Evolutionary conservation across 2,329 filamentous ascomycete species (phyloP).

Genomic region (Fusarium paranaense): DNA sequence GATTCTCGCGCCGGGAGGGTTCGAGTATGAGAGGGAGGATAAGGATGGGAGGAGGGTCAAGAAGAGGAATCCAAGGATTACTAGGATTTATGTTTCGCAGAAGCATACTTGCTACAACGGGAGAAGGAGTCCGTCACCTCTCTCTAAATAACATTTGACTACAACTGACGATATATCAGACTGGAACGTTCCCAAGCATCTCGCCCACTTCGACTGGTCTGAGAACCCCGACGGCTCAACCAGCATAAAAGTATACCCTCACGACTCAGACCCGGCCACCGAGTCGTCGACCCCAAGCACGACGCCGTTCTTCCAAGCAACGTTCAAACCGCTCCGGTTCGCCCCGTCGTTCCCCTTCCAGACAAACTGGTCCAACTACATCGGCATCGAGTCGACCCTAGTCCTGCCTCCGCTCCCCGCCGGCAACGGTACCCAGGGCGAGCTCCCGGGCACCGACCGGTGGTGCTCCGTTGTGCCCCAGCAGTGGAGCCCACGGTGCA

Average conservation of each 20-base stretch:
- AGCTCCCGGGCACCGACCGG: constrained; percentile 58
- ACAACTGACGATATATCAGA: constrained; percentile 47
- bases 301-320: constrained; percentile 59
- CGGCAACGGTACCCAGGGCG: constrained; percentile 52
- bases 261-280: constrained; percentile 49
- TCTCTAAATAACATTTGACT: background rate
- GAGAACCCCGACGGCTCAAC: constrained; percentile 50
- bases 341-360: constrained; percentile 59
- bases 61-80: constrained; percentile 55
- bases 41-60: constrained; percentile 47
- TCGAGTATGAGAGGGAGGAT: constrained; percentile 54
- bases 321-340: constrained; percentile 56
- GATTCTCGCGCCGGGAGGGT: constrained; percentile 60
- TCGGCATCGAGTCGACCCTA: constrained; percentile 57
- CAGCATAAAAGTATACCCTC: constrained; percentile 58
- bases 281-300: constrained; percentile 49
- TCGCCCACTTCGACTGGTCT: constrained; percentile 63
- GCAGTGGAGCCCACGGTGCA: constrained; percentile 46
- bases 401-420: constrained; percentile 63
- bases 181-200: constrained; percentile 68
- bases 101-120: constrained; percentile 65
- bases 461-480: constrained; percentile 57
- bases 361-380: constrained; percentile 50
- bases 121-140: constrained; percentile 55
- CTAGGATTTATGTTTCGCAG: constrained; percentile 67